A percentile compares a stretch with the other conserved stretches of the same genome.
phyloP scores from a whole-genome alignment of 352 stramenopile species.

The Phytopythium boreale region DNA sequence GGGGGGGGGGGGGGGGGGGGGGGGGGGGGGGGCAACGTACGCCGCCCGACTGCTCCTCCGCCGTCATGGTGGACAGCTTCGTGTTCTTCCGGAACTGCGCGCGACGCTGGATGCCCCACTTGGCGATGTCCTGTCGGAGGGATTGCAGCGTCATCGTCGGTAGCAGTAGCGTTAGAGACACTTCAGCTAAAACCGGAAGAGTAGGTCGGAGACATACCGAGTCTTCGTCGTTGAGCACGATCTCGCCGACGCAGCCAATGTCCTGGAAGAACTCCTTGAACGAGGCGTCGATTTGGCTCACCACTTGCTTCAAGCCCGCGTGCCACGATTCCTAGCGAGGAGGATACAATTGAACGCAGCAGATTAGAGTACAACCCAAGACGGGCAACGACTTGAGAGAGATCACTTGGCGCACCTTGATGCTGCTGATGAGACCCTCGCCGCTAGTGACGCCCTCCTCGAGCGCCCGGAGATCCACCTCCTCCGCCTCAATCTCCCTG shows the following conservation, averaged over 20 bases:
- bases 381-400: too few relatives aligned
- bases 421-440: slow-evolving; percentile 65
- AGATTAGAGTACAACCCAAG: neutral
- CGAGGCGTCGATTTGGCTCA: slow-evolving; percentile 73
- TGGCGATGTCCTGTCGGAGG: slow-evolving; percentile 64
- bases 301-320: slow-evolving; percentile 57
- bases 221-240: slow-evolving; percentile 74
- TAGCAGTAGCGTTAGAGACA: neutral
- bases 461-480: slow-evolving; percentile 50
- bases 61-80: slow-evolving; percentile 82
- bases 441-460: slow-evolving; percentile 60
- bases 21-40: slow-evolving; percentile 31
- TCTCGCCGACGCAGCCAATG: slow-evolving; percentile 84
- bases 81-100: slow-evolving; percentile 86
- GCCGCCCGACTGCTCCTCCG: slow-evolving; percentile 83
- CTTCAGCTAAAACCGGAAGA: neutral
- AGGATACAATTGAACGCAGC: neutral
- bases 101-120: slow-evolving; percentile 84
- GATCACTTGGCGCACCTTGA: slow-evolving; percentile 40
- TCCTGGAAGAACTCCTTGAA: slow-evolving; percentile 86
- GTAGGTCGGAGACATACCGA: slow-evolving; percentile 21
- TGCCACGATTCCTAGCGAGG: slow-evolving; percentile 59
- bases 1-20: too few relatives aligned
- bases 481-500: slow-evolving; percentile 64
- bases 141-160: neutral